phyloP scores from a whole-genome alignment of 345 rosid genomes.

The Microcos paniculata region DNA sequence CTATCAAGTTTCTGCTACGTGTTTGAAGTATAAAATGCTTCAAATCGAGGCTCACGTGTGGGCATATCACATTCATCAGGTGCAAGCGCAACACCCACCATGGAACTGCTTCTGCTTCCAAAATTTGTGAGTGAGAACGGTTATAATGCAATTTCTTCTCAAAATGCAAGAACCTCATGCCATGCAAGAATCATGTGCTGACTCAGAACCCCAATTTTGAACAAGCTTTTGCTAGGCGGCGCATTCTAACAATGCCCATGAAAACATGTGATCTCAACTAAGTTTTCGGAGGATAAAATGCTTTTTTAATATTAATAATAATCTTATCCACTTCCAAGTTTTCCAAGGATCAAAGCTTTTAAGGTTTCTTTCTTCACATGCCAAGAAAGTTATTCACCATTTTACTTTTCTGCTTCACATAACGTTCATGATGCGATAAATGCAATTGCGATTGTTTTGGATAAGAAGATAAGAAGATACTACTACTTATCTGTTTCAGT shows the following conservation, averaged over 20 bases:
- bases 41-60: not conserved
- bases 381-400: not conserved
- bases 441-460: not conserved
- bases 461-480: not conserved
- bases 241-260: not conserved
- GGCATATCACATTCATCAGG: too few relatives aligned
- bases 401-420: not conserved
- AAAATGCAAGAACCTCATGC: not conserved
- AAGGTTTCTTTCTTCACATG: constrained; percentile 2
- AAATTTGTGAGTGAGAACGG: not conserved
- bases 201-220: not conserved
- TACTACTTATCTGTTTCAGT: not conserved
- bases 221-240: not conserved
- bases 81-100: too few relatives aligned
- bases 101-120: too few relatives aligned
- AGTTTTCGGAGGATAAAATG: not conserved
- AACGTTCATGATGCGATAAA: not conserved
- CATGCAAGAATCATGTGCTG: not conserved
- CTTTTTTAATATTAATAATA: not conserved
- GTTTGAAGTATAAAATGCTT: not conserved
- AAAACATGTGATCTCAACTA: not conserved
- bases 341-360: not conserved
- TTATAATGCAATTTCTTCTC: not conserved
- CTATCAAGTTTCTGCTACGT: not conserved
- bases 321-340: not conserved